phyloP scores from a whole-genome alignment of 2,329 filamentous ascomycete genomes.

The Aspergillus persii region DNA sequence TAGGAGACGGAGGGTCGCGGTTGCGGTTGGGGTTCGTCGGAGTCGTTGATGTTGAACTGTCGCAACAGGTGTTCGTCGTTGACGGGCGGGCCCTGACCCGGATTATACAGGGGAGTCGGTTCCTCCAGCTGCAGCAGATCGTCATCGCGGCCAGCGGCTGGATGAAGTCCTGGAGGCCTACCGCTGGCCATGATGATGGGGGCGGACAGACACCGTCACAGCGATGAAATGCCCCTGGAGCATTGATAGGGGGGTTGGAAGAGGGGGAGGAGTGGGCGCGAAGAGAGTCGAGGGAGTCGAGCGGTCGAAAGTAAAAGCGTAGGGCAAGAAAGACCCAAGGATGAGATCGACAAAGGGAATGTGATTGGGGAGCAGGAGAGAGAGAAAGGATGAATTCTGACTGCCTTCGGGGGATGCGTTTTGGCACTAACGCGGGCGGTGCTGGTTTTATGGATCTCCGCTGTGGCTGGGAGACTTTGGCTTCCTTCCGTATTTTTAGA shows the following conservation, averaged over 20 bases:
- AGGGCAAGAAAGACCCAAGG: background rate
- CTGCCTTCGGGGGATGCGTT: conserved; percentile 2
- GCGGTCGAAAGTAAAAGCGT: background rate
- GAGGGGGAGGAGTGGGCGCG: conserved; percentile 2
- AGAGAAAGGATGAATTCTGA: conserved; percentile 4
- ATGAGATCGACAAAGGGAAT: background rate
- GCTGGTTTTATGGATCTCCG: conserved; percentile 5
- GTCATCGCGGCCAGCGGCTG: conserved; percentile 43
- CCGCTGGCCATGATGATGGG: conserved; percentile 47
- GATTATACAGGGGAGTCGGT: conserved; percentile 58
- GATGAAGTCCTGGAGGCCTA: conserved; percentile 54
- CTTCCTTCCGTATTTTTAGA: background rate
- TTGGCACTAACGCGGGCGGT: conserved; percentile 5
- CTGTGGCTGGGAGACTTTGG: background rate
- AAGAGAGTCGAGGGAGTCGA: conserved; percentile 1
- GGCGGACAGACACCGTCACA: conserved; percentile 37
- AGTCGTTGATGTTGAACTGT: conserved; percentile 68
- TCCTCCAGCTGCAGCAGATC: conserved; percentile 45
- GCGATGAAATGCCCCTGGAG: conserved; percentile 32
- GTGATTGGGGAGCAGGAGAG: background rate
- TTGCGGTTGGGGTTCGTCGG: conserved; percentile 59
- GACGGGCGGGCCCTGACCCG: conserved; percentile 72
- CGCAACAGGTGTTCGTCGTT: conserved; percentile 78
- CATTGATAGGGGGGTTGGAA: conserved; percentile 31
- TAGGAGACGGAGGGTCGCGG: conserved; percentile 85